These are phyloP conservation scores for Globisporangium iwayamae DNA, from an alignment of 352 stramenopile species.

Conservation along the genomic window DNA sequence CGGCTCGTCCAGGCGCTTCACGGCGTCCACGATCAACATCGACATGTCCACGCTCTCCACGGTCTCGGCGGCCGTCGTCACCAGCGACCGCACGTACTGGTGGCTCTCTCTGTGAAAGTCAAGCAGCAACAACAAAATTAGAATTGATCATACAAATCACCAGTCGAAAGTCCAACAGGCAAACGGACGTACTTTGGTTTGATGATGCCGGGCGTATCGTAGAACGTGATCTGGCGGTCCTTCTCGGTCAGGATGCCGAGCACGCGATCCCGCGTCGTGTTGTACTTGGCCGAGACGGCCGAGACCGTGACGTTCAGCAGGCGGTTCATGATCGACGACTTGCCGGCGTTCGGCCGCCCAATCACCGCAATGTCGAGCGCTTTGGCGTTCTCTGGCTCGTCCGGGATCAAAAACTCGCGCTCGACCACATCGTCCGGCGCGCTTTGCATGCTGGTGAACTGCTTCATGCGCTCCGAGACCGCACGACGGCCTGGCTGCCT, in stretches of 20 bases:
- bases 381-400: conserved; percentile 61
- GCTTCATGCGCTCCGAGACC: conserved; percentile 53
- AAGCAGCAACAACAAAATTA: not conserved
- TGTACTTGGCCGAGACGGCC: conserved; percentile 86
- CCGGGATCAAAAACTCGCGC: conserved; percentile 68
- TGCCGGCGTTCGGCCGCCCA: conserved; percentile 82
- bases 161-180: not conserved
- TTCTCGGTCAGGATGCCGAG: conserved; percentile 76
- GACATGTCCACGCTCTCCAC: conserved; percentile 82
- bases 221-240: conserved; percentile 78
- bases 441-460: conserved; percentile 61
- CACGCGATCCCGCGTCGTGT: conserved; percentile 78
- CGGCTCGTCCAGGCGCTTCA: conserved; percentile 78
- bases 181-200: conserved; percentile 62
- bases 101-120: conserved; percentile 47
- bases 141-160: not conserved
- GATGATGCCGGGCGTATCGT: conserved; percentile 84
- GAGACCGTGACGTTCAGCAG: conserved; percentile 80
- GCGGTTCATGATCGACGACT: conserved; percentile 84
- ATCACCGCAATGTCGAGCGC: conserved; percentile 80
- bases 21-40: conserved; percentile 81
- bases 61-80: conserved; percentile 74
- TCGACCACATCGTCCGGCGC: conserved; percentile 65
- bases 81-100: conserved; percentile 76
- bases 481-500: conserved; percentile 30